Percentiles rank a stretch among this genome's conserved stretches.
Evolutionary conservation across 768 basidiomycete genomes (phyloP).

Genomic region (Dioszegia crocea): DNA sequence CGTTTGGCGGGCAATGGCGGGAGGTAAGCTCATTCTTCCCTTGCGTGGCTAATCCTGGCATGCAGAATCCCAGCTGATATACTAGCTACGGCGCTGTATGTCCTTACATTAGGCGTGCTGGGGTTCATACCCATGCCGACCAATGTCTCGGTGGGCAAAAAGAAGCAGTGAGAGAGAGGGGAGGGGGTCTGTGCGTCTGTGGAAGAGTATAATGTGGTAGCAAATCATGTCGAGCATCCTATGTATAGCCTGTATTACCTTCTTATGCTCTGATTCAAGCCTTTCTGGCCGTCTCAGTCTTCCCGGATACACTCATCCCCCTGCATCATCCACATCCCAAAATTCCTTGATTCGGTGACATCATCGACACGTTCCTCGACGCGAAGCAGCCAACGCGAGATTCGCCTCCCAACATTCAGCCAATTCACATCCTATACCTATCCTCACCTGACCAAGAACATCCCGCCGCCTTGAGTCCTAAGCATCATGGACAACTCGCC

Average conservation of each 20-base stretch:
- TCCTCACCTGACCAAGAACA: neutral
- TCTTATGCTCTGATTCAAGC: neutral
- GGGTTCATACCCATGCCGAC: constrained; percentile 42
- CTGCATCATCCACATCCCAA: no score
- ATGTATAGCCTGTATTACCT: neutral
- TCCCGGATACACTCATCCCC: no score
- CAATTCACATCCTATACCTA: neutral
- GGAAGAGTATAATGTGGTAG: neutral
- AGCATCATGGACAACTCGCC: neutral
- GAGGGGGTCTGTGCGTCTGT: neutral
- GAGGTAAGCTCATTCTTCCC: constrained; percentile 18
- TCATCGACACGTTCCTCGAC: constrained; percentile 1
- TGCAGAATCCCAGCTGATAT: neutral
- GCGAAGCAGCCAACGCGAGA: neutral
- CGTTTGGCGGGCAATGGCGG: constrained; percentile 31
- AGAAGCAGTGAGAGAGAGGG: constrained; percentile 9
- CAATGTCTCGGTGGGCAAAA: constrained; percentile 28
- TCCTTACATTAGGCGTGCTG: constrained; percentile 38
- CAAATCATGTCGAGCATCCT: neutral
- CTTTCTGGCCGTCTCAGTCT: neutral
- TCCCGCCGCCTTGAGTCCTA: no score
- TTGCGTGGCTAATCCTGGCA: neutral
- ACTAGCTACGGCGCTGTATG: constrained; percentile 41
- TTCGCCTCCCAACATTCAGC: neutral
- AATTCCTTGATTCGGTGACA: neutral